A percentile compares a stretch with the other conserved stretches of the same genome.
phyloP scores from a whole-genome alignment of 441 rosid genomes.

The Theobroma grandiflorum region DNA sequence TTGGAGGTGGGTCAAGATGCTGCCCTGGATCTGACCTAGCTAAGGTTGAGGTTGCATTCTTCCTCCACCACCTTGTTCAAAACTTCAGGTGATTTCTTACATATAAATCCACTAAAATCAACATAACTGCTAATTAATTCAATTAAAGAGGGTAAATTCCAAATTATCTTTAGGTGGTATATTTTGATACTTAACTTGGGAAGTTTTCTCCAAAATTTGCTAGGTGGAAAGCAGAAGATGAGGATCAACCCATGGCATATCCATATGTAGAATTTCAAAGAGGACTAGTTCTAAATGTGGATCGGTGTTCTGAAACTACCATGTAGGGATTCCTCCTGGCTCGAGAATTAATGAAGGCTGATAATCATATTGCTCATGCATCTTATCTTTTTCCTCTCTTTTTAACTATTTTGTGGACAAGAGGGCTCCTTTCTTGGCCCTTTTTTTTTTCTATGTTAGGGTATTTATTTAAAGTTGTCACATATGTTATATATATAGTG shows the following conservation, averaged over 20 bases:
- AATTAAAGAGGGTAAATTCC: background rate
- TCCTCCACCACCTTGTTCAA: conserved; percentile 69
- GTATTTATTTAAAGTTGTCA: conserved; percentile 23
- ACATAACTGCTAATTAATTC: background rate
- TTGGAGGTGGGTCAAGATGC: conserved; percentile 76
- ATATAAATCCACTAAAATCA: conserved; percentile 1
- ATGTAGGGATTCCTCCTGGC: background rate
- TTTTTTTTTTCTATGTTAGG: background rate
- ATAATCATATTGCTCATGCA: conserved; percentile 7
- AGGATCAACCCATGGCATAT: conserved; percentile 53
- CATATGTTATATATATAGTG: conserved; percentile 6
- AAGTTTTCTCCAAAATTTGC: background rate
- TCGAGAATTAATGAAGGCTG: conserved; percentile 15
- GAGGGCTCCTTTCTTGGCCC: conserved; percentile 14
- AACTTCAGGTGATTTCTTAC: conserved; percentile 53
- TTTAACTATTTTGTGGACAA: conserved; percentile 1
- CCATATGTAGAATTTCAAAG: conserved; percentile 61
- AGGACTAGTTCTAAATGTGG: conserved; percentile 51
- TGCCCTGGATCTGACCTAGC: conserved; percentile 81
- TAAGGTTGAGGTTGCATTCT: conserved; percentile 67
- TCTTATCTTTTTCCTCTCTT: background rate
- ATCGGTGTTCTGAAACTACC: conserved; percentile 21
- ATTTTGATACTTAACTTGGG: background rate
- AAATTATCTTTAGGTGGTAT: background rate
- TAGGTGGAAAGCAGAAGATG: conserved; percentile 57